Conservation (phyloP, 768 basidiomycete species). For the Phanerochaete sordida region DNA sequence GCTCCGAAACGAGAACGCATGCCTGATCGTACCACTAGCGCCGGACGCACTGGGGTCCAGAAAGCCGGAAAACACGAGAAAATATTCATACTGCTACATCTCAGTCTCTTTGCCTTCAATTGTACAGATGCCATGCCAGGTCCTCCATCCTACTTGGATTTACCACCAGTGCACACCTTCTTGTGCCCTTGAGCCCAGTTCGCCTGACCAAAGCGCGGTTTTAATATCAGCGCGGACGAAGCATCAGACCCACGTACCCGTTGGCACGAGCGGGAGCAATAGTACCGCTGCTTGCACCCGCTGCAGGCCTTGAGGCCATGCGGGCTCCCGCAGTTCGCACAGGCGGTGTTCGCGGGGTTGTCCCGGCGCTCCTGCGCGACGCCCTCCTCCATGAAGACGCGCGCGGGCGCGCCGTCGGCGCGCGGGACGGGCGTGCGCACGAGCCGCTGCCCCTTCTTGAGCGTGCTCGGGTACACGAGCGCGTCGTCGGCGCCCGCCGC, state of each 20-base stretch:
- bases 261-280: constrained; percentile 7
- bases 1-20: not conserved
- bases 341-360: constrained; percentile 5
- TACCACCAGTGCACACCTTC: constrained; percentile 1
- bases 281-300: constrained; percentile 7
- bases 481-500: not conserved
- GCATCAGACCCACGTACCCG: not conserved
- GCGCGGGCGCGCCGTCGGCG: not conserved
- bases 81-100: too few relatives aligned
- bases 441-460: constrained; percentile 4
- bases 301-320: constrained; percentile 5
- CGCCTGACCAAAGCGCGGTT: not conserved
- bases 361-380: constrained; percentile 1
- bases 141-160: not conserved
- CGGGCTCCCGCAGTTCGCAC: constrained; percentile 10
- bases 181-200: constrained; percentile 7
- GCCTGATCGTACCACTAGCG: not conserved
- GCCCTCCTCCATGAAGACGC: constrained; percentile 2
- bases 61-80: not conserved
- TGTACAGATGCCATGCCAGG: too few relatives aligned
- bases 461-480: not conserved
- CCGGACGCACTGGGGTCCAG: not conserved
- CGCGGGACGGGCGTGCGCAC: not conserved
- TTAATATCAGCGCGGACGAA: not conserved
- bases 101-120: not conserved